These are phyloP conservation scores for Verticillium albo-atrum DNA, from an alignment of 2,329 filamentous ascomycete genomes.

Conservation along the genomic window DNA sequence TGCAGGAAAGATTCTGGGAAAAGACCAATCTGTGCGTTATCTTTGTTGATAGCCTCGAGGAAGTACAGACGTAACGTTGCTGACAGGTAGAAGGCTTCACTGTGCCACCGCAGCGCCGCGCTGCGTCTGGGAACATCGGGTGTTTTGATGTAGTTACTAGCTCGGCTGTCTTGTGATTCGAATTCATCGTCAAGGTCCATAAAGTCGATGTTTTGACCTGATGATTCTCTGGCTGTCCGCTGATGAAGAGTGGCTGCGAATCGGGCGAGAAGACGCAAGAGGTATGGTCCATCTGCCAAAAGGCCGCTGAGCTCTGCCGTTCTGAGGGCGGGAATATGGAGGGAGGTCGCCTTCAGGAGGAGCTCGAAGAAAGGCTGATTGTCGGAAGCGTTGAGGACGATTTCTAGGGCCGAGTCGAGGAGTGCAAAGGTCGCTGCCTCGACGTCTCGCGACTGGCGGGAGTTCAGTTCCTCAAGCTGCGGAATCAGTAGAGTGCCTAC, in stretches of 20 bases:
- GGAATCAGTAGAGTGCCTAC: slow-evolving; percentile 41
- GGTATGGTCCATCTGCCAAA: slow-evolving; percentile 29
- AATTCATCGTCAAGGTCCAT: slow-evolving; percentile 68
- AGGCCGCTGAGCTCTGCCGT: slow-evolving; percentile 31
- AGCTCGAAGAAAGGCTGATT: slow-evolving; percentile 40
- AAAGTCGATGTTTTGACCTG: slow-evolving; percentile 37
- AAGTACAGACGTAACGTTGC: slow-evolving; percentile 41
- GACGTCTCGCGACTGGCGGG: slow-evolving; percentile 43
- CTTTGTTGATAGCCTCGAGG: slow-evolving; percentile 35
- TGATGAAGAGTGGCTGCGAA: slow-evolving; percentile 29
- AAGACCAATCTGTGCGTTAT: slow-evolving; percentile 40
- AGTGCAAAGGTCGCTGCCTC: slow-evolving; percentile 37
- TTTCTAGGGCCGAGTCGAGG: slow-evolving; percentile 33
- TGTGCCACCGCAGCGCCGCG: slow-evolving; percentile 33
- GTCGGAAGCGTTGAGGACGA: slow-evolving; percentile 38
- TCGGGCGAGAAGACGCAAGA: slow-evolving; percentile 39
- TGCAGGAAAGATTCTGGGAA: slow-evolving; percentile 48
- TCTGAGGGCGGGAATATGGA: slow-evolving; percentile 41
- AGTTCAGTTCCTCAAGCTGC: slow-evolving; percentile 41
- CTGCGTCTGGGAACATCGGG: slow-evolving; percentile 43
- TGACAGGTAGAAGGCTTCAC: slow-evolving; percentile 42
- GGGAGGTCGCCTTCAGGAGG: slow-evolving; percentile 38
- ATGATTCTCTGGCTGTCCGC: slow-evolving; percentile 24
- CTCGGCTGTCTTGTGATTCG: slow-evolving; percentile 53
- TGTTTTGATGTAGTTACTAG: slow-evolving; percentile 28